Conservation (phyloP, 2,329 filamentous ascomycete species). For the Monosporascus cannonballus region DNA sequence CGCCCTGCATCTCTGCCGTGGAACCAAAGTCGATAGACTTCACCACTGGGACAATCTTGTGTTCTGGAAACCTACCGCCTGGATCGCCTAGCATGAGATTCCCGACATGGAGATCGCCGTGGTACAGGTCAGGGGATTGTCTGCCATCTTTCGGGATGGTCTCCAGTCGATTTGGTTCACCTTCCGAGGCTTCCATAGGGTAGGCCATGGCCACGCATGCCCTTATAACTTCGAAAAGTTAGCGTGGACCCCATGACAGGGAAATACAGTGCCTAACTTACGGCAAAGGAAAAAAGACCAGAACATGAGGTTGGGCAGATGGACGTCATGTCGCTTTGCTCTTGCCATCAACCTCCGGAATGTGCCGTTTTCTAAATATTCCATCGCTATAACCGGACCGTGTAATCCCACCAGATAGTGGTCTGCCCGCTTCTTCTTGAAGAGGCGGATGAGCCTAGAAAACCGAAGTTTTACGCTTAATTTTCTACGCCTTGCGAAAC, state of each 20-base stretch:
- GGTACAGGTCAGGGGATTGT: background rate
- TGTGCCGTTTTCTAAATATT: constrained; percentile 1
- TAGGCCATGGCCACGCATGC: background rate
- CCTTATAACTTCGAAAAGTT: background rate
- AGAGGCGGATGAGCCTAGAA: too few species aligned
- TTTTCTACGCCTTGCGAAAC: too few species aligned
- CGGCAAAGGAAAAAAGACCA: background rate
- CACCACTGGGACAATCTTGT: background rate
- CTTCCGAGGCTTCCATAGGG: background rate
- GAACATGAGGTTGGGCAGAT: background rate
- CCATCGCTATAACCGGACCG: background rate
- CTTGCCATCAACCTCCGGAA: background rate
- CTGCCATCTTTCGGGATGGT: background rate
- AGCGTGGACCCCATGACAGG: background rate
- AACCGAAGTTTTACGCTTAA: too few species aligned
- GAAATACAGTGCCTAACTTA: background rate
- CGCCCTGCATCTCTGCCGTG: background rate
- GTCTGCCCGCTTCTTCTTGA: background rate
- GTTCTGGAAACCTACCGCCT: background rate
- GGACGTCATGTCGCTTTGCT: background rate
- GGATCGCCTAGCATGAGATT: background rate
- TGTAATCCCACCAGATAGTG: background rate
- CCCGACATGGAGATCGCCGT: background rate
- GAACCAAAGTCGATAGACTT: background rate
- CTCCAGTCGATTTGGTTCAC: background rate